Conservation (phyloP, 176 grass and related monocot genomes). For the Oryza punctata region DNA sequence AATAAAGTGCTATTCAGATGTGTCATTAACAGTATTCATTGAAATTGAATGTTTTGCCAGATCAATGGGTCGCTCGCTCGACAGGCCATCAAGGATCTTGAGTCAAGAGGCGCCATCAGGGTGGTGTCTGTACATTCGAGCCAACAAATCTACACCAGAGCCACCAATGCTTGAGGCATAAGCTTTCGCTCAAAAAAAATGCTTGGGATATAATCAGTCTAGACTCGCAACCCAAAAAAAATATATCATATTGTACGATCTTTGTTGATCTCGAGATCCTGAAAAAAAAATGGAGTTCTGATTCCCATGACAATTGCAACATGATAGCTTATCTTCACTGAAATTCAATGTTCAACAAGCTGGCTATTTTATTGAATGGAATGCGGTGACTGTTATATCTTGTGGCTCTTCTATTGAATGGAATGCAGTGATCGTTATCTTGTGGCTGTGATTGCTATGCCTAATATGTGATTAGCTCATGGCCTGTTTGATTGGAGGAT, state of each 20-base stretch:
- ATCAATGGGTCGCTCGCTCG: slow-evolving; percentile 20
- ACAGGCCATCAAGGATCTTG: slow-evolving; percentile 34
- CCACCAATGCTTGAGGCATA: slow-evolving; percentile 25
- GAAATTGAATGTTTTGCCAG: neutral
- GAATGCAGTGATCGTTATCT: neutral
- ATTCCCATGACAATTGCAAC: neutral
- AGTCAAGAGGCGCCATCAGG: slow-evolving; percentile 30
- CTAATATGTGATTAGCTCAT: neutral
- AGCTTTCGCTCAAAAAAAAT: neutral
- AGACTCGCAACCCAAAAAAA: neutral
- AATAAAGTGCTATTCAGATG: neutral
- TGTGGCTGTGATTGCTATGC: neutral
- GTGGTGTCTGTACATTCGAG: slow-evolving; percentile 23
- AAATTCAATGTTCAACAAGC: neutral
- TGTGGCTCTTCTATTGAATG: neutral
- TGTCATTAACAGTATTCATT: neutral
- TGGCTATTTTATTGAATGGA: neutral
- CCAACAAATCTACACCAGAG: slow-evolving; percentile 37
- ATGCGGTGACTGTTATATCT: neutral
- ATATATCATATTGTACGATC: neutral
- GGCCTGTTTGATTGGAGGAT: no score
- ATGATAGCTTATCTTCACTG: neutral
- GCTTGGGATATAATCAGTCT: neutral
- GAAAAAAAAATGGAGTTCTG: neutral
- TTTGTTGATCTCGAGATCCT: neutral